phyloP scores from a whole-genome alignment of 2,329 filamentous ascomycete genomes.

The Ascochyta rabiei region DNA sequence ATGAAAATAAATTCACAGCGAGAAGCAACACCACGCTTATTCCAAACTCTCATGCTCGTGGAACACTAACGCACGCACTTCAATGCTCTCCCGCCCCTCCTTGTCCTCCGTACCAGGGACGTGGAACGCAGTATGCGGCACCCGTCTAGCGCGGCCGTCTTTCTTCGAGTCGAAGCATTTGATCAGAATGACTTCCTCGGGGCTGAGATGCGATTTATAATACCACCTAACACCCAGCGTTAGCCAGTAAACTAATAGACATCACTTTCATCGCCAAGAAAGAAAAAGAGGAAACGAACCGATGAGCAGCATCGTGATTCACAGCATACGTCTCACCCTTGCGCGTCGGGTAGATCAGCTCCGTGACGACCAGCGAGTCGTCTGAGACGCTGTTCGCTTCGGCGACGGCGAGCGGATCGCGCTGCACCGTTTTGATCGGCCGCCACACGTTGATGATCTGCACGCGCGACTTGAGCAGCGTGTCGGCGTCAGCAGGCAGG shows the following conservation, averaged over 20 bases:
- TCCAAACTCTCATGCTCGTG: slow-evolving; percentile 38
- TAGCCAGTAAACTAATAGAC: background rate
- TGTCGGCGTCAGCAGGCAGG: slow-evolving; percentile 39
- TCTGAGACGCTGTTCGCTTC: slow-evolving; percentile 39
- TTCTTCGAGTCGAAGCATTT: slow-evolving; percentile 46
- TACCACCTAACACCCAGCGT: slow-evolving; percentile 31
- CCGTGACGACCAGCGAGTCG: slow-evolving; percentile 30
- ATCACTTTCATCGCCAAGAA: background rate
- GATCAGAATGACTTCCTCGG: slow-evolving; percentile 42
- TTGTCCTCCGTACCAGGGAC: slow-evolving; percentile 34
- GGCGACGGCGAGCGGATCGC: slow-evolving; percentile 42
- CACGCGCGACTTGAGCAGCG: slow-evolving; percentile 35
- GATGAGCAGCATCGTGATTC: slow-evolving; percentile 32
- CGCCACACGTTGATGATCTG: slow-evolving; percentile 49
- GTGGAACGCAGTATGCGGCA: slow-evolving; percentile 44
- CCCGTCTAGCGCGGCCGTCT: slow-evolving; percentile 42
- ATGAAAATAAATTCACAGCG: no score
- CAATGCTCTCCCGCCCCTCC: slow-evolving; percentile 43
- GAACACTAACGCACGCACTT: slow-evolving; percentile 44
- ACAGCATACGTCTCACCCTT: slow-evolving; percentile 40
- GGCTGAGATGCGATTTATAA: slow-evolving; percentile 36
- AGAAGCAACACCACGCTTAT: slow-evolving; percentile 1
- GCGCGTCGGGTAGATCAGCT: slow-evolving; percentile 40
- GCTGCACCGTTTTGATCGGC: slow-evolving; percentile 40
- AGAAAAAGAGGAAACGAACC: slow-evolving; percentile 20